Evolutionary conservation across 75 land plant genomes (phyloP), one percentile per base, ranked within the genome.

Genomic region (Cupressus sempervirens): DNA sequence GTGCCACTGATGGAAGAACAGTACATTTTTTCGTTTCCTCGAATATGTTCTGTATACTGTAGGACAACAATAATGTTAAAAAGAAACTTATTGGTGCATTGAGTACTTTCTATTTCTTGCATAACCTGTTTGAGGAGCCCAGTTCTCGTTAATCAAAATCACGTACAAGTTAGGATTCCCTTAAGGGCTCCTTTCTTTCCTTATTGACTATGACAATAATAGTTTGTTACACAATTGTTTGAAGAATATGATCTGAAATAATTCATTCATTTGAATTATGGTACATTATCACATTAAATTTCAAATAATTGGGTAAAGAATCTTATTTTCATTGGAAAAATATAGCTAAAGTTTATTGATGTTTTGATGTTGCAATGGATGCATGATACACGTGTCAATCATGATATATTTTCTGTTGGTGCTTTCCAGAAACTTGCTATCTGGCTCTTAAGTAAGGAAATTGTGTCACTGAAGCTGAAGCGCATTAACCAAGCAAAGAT

Each of bases 401-500:
- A 72, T 72, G 29, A 68, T 11, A 68, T 72, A 23, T 13, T 72
- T 72, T 72, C 35, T 29, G 32, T 72, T 72, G 74, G 11, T 72
- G 36, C 15, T 13, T 84, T 72, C 73, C 81, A 91, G 91, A 89
- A 83, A 52, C 14, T 89, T 38, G 91, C 92, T 41, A 84, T 68
- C 80, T 80, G 86, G 84, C 43, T 92, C 67, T 85, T 92, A 73
- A 62, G 54, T 48, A 32, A 74, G 50, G 88, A 85, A 62, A 36
- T 83, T 62, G 58, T 30, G 72, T 56, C 83, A 32, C 35, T 86
- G 67, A 92, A 83, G 88, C 45, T 85, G 50, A 74, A 79, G 67
- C 85, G 85, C 15, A 75, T 75, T 52, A 89, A 84, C 35, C 84
- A 45, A 70, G 87, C 84, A 53, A 94, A 93, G 86, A 86, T 94